These are phyloP conservation scores for Scheffersomyces titani DNA, from an alignment of 1,139 yeast genomes.

Conservation along the genomic window DNA sequence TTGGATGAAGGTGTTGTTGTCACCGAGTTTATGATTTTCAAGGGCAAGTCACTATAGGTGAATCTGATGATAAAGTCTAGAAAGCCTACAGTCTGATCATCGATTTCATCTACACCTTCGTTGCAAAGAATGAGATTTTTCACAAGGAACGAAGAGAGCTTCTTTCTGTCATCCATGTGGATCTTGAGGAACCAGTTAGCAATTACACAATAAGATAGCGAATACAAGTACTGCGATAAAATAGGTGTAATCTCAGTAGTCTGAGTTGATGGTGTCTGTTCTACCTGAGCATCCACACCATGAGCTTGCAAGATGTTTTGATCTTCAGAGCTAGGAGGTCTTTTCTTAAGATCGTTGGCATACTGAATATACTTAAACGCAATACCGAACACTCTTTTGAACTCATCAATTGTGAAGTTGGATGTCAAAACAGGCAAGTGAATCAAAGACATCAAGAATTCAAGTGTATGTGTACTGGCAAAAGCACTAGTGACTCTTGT, in stretches of 20 bases:
- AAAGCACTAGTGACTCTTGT: slow-evolving; percentile 69
- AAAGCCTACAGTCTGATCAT: slow-evolving; percentile 60
- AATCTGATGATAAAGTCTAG: slow-evolving; percentile 70
- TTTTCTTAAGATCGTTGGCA: slow-evolving; percentile 52
- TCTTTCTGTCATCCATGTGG: slow-evolving; percentile 56
- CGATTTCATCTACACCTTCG: slow-evolving; percentile 25
- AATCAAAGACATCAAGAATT: slow-evolving; percentile 67
- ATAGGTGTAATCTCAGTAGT: slow-evolving; percentile 43
- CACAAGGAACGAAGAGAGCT: slow-evolving; percentile 62
- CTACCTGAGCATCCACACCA: slow-evolving; percentile 46
- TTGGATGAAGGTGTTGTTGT: slow-evolving; percentile 14
- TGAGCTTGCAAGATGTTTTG: slow-evolving; percentile 27
- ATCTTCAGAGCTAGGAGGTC: slow-evolving; percentile 16
- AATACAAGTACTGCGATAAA: slow-evolving; percentile 60
- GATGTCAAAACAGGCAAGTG: slow-evolving; percentile 68
- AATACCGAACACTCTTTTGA: slow-evolving; percentile 77
- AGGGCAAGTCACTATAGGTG: slow-evolving; percentile 64
- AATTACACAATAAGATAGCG: slow-evolving; percentile 69
- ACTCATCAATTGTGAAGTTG: slow-evolving; percentile 76
- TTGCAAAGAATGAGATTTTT: slow-evolving; percentile 54
- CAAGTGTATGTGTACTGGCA: slow-evolving; percentile 75
- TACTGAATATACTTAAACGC: slow-evolving; percentile 79
- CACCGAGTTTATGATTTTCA: slow-evolving; percentile 41
- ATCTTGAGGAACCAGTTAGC: slow-evolving; percentile 75
- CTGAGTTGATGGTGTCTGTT: slow-evolving; percentile 51